Base-by-base conservation (phyloP, 2,329 filamentous ascomycete species). In the Aureobasidium leucospermi region DNA sequence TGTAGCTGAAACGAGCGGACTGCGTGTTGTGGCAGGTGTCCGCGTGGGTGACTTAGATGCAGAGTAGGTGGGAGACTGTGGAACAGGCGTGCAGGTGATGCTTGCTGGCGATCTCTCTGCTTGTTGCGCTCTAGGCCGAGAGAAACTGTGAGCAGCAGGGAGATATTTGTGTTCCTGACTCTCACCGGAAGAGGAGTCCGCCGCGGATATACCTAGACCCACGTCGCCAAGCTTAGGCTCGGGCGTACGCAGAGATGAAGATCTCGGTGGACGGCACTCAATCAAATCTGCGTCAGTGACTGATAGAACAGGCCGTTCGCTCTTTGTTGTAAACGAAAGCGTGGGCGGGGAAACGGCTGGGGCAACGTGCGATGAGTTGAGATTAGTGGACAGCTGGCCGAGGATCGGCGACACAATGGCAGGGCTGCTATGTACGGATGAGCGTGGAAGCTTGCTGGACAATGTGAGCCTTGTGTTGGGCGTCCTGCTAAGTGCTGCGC, bases 11-110 rank as follows among this genome's bases (percentile, higher is more conserved):
- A 45, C 53, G 16, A 47, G 52, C 56, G 55, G 32, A 19, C 64
- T 66, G 60, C 68, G 58, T 19, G 66, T 61, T 1, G 68, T 63
- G 13, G 67, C 28, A 13, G 62, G 68, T 6, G 62, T 65, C 48
- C 65, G 67, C 57, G 63, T 68, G 19, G 63, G 53, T 8, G 29
- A 29, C 7, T 11, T 9, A 10, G 11, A 29, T 16, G 28, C 4
- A 9, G n/a, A 11, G 38, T 16, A 4, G n/a, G 16, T 9, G 43
- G 9, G 29, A 13, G 7, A 8, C 8, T 42, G 29, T 15, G 52
- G 39, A n/a, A 45, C 41, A 19, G 52, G 7, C 5, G n/a, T 19
- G 7, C 29, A 28, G 7, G 5, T 28, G 16, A 5, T 13, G 28
- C 41, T 29, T 34, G 19, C 15, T 16, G 42, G 36, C 13, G 55